Evolutionary conservation across 2,329 filamentous ascomycete genomes (phyloP), one percentile per base, ranked within the genome.

Genomic region (Apiospora aurea): DNA sequence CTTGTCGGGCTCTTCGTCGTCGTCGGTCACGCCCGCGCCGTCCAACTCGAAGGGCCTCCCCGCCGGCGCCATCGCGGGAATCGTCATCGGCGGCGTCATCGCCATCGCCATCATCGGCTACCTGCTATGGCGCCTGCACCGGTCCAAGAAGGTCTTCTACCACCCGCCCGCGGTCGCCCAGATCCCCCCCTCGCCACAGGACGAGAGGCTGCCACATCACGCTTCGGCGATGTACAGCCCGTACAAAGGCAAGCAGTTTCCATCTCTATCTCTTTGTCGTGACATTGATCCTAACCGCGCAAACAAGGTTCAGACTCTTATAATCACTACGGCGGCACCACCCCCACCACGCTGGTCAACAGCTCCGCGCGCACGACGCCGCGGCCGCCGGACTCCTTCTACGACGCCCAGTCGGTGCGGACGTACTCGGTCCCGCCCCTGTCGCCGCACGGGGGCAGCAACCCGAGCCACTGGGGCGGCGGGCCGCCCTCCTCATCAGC

Each of bases 1-100:
- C 18, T 53, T 78, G 47, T 66, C 61, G 21, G 53, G 16, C 1
- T 8, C 46, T 3, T 53, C 67, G 29, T 16, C 67, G 26, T 18
- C 41, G 6, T 43, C 64, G 3, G 2, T 46, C 26, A 38, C 67
- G 1, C 4, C 26, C 26, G 24, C 67, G 6, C 11, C 47, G 13
- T 43, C 47, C 21, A 13, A 6, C 3, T 21, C 29, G 1, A 68
- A 49, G 24, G 4, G 46, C 7, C n/a, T 69, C 8, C 68, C 68
- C 13, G n/a, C n/a, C 34, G 68, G 68, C 8, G 68, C 68, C 10
- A 41, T 69, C 21, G 47, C 29, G 4, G 68, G 68, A 1, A 49
- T 53, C 16, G 68, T 38, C 1, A 14, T 69, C 8, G 68, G 68
- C 34, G 68, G 8, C 26, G 44, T 69, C 34, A 14, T 49, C n/a